Evolutionary conservation across 2,329 filamentous ascomycete species (phyloP).

Genomic region (Colletotrichum tropicale): DNA sequence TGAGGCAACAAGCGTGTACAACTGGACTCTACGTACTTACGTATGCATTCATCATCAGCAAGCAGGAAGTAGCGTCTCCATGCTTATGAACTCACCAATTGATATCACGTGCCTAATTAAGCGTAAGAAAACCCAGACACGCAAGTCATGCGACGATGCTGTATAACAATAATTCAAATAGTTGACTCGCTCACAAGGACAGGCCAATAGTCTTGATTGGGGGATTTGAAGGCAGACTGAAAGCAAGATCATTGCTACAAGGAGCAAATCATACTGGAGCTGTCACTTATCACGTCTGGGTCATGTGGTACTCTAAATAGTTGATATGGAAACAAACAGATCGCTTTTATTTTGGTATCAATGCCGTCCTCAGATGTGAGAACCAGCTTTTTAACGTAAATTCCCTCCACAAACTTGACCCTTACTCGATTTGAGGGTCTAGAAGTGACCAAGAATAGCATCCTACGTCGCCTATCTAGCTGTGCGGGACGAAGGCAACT

Average conservation of each 20-base stretch:
- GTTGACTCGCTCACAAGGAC: neutral
- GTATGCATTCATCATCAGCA: neutral
- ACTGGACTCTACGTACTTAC: neutral
- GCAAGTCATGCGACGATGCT: neutral
- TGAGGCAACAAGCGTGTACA: neutral
- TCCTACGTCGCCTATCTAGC: neutral
- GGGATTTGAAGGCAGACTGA: no score
- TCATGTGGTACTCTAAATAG: neutral
- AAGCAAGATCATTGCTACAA: neutral
- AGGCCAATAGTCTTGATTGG: no score
- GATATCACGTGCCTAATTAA: neutral
- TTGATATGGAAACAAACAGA: neutral
- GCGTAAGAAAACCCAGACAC: neutral
- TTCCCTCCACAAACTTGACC: neutral
- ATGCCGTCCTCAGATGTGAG: neutral
- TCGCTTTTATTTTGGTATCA: neutral
- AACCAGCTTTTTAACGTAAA: neutral
- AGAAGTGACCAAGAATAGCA: neutral
- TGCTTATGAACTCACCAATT: neutral
- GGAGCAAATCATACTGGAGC: neutral
- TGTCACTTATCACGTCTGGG: neutral
- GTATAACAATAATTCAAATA: neutral
- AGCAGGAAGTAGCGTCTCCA: neutral
- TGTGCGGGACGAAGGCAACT: neutral
- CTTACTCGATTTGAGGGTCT: neutral